Base-by-base conservation (phyloP, 306 rosid genomes). In the Alnus glutinosa region DNA sequence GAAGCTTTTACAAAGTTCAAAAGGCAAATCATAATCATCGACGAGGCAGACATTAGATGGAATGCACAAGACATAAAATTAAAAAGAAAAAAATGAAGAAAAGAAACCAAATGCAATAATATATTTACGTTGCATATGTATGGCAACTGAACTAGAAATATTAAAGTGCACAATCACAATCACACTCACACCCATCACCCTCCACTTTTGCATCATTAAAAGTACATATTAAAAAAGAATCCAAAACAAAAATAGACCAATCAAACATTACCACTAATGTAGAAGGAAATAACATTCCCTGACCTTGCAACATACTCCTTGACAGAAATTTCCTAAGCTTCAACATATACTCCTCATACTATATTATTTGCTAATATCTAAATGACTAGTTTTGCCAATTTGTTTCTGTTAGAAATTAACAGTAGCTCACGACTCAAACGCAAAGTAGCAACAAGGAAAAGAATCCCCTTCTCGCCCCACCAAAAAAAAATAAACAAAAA, bases 1-100 rank as follows among this genome's bases (percentile, higher is more conserved):
- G 73, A 49, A 71, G 42, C 23, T 71, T 71, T 48, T 32, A 68
- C 50, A 68, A 68, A 68, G 51, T 68, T 68, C 14, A n/a, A 68
- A 34, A 42, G 4, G 28, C 50, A 39, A 39, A 68, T 9, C 23
- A 68, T 42, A 68, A 68, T 18, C 50, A 68, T 42, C 15, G 2
- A 42, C n/a, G 32, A 42, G 28, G 51, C 34, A 42, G 14, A 14
- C 28, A 48, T 39, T n/a, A 18, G 72, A 68, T 68, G 32, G 72
- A 44, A 42, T 34, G 70, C 46, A 63, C 4, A 14, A 34, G 19
- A 32, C n/a, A 34, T 63, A 13, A 1, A 32, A 54, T 18, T 14
- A 14, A 54, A 16, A 54, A 54, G 4, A 18, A 16, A 18, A 15
- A 15, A 54, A 3, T 1, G 2, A 5, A 9, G 14, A 63, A 14